These are phyloP conservation scores for Paecilomyces sp. DNA, from an alignment of 2,329 filamentous ascomycete genomes.

Conservation along the genomic window DNA sequence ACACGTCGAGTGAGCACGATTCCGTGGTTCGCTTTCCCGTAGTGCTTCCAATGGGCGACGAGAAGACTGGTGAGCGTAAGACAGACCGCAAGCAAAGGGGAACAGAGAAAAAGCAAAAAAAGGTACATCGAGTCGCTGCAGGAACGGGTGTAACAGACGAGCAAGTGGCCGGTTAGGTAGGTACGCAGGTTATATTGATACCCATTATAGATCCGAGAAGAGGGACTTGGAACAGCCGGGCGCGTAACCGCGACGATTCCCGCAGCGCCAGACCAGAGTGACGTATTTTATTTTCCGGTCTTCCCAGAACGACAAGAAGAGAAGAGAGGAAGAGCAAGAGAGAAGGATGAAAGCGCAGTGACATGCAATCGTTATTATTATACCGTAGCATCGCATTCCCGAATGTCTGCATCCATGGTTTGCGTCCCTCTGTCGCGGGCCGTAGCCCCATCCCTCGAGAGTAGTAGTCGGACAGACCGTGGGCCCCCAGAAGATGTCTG, in stretches of 20 bases:
- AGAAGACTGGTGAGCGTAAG: background rate
- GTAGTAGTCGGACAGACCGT: conserved; percentile 14
- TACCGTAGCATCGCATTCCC: background rate
- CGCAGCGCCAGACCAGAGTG: background rate
- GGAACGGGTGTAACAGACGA: background rate
- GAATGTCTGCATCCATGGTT: background rate
- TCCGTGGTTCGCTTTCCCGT: background rate
- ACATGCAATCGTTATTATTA: background rate
- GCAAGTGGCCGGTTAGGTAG: background rate
- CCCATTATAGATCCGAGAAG: background rate
- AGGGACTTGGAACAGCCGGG: background rate
- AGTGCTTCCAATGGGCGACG: background rate
- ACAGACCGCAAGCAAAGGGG: background rate
- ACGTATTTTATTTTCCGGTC: background rate
- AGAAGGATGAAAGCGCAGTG: background rate
- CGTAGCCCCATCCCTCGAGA: conserved; percentile 10
- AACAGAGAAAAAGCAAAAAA: background rate
- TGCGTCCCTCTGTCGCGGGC: conserved; percentile 10
- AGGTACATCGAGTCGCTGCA: background rate
- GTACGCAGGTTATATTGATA: no score
- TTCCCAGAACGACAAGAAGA: no score
- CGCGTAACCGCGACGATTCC: background rate
- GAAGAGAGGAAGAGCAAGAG: background rate
- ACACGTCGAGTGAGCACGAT: background rate
- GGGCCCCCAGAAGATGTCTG: conserved; percentile 3